Percentiles rank a stretch among this genome's conserved stretches.
phyloP scores from a whole-genome alignment of 2,329 filamentous ascomycete genomes.

The Xylariaceae sp. region DNA sequence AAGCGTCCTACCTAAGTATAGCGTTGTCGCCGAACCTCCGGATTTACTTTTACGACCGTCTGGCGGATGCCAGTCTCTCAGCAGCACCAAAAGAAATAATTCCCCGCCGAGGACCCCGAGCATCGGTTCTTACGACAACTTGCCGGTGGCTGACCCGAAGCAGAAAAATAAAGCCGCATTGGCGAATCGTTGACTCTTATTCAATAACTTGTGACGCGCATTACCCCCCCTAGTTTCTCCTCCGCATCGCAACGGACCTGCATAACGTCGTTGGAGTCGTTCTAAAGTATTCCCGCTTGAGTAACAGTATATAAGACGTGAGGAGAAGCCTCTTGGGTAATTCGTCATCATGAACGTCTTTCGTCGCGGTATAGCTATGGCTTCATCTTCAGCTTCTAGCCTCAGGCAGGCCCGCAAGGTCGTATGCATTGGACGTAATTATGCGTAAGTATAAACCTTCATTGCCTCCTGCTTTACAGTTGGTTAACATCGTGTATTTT shows the following conservation, averaged over 20 bases:
- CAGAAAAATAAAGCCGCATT: slow-evolving; percentile 29
- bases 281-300: slow-evolving; percentile 1
- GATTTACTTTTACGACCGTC: slow-evolving; percentile 20
- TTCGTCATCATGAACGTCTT: slow-evolving; percentile 43
- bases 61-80: slow-evolving; percentile 1
- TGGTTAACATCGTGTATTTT: slow-evolving; percentile 18
- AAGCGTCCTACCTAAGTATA: slow-evolving; percentile 24
- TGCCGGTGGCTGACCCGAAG: slow-evolving; percentile 19
- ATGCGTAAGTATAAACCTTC: slow-evolving; percentile 72
- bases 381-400: slow-evolving; percentile 49
- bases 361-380: slow-evolving; percentile 45
- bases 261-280: slow-evolving; percentile 3
- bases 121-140: slow-evolving; percentile 12
- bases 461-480: background rate
- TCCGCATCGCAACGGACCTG: slow-evolving; percentile 5
- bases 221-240: slow-evolving; percentile 5
- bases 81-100: background rate
- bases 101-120: slow-evolving; percentile 1
- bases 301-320: slow-evolving; percentile 15
- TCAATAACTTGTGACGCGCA: slow-evolving; percentile 2
- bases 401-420: slow-evolving; percentile 72
- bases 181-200: slow-evolving; percentile 20
- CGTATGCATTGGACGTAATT: slow-evolving; percentile 94
- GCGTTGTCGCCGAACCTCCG: slow-evolving; percentile 14
- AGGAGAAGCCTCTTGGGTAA: background rate